Base-by-base conservation (phyloP, 2,329 filamentous ascomycete genomes). In the Cladosporium sphaerospermum region DNA sequence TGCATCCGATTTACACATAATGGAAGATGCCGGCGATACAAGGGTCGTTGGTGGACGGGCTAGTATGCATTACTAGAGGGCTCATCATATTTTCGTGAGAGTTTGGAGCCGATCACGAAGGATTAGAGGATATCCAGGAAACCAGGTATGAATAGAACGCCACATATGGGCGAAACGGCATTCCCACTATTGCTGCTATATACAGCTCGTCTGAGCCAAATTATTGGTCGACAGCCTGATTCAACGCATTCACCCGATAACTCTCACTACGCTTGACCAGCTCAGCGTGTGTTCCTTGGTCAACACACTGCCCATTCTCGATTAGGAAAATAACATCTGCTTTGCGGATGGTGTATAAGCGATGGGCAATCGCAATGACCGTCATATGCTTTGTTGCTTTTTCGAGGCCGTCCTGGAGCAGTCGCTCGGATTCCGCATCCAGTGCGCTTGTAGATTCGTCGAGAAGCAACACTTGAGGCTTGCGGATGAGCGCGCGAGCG, bases 211-310 rank as follows among this genome's bases (percentile, higher is more conserved):
- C 23, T 28, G 1, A 28, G 23, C 23, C 3, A 3, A 28, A 36
- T 39, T 11, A 44, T n/a, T 32, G 31, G 5, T 14, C 42, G 37
- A 51, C 32, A 9, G 48, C 48, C 40, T 51, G 48, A 36, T 18
- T 51, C 31, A 51, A 6, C 18, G 48, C 48, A 44, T 51, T 51
- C 1, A 51, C 48, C 13, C 48, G 40, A 32, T 51, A 51, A 31
- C 40, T 51, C 48, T 51, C 51, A 47, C 51, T 42, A 28, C 75
- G 67, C 55, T 73, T 67, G 31, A 78, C 65, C 52, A 79, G 60
- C 53, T 79, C 75, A 14, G 70, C 66, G 63, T 79, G 77, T 31
- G 70, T 71, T 3, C 77, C 77, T 56, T 71, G 69, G 41, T 78
- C 76, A 4, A 75, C 73, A 51, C 73, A 75, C 14, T 64, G 67